Conservation (phyloP, 495 filamentous ascomycete genomes). For the Aspergillus haitiensis region DNA sequence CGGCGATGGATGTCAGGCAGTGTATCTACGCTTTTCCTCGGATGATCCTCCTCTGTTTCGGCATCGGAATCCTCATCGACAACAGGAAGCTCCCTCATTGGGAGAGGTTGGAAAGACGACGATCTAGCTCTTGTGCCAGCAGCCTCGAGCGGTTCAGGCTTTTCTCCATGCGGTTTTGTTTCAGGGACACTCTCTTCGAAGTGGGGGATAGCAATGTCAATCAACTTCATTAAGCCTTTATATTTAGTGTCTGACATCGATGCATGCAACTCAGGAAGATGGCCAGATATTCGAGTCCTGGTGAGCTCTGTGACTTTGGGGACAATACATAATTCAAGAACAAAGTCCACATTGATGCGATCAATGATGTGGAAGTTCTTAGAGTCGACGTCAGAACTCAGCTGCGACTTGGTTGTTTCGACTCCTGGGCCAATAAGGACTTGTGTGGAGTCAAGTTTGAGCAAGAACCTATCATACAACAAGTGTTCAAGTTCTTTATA, state of each 20-base stretch:
- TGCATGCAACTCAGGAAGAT: slow-evolving; percentile 88
- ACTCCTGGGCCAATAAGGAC: slow-evolving; percentile 94
- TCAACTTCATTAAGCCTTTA: slow-evolving; percentile 91
- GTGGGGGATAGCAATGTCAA: slow-evolving; percentile 91
- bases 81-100: slow-evolving; percentile 71
- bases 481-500: slow-evolving; percentile 80
- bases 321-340: slow-evolving; percentile 86
- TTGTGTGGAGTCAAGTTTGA: slow-evolving; percentile 92
- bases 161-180: slow-evolving; percentile 20
- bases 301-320: slow-evolving; percentile 94
- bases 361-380: slow-evolving; percentile 89
- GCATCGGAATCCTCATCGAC: slow-evolving; percentile 73
- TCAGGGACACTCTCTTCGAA: slow-evolving; percentile 57
- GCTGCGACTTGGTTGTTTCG: slow-evolving; percentile 82
- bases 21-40: slow-evolving; percentile 55
- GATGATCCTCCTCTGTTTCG: slow-evolving; percentile 59
- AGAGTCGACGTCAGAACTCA: slow-evolving; percentile 64
- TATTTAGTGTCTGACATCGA: slow-evolving; percentile 93
- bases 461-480: slow-evolving; percentile 92
- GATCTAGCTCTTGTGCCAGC: slow-evolving; percentile 49
- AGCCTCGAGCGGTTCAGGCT: slow-evolving; percentile 34
- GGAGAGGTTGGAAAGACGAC: slow-evolving; percentile 63
- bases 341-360: slow-evolving; percentile 94
- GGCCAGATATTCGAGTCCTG: slow-evolving; percentile 84
- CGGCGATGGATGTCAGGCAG: slow-evolving; percentile 73